Base-by-base conservation (phyloP, 495 filamentous ascomycete genomes). In the Patellaria atrata region DNA sequence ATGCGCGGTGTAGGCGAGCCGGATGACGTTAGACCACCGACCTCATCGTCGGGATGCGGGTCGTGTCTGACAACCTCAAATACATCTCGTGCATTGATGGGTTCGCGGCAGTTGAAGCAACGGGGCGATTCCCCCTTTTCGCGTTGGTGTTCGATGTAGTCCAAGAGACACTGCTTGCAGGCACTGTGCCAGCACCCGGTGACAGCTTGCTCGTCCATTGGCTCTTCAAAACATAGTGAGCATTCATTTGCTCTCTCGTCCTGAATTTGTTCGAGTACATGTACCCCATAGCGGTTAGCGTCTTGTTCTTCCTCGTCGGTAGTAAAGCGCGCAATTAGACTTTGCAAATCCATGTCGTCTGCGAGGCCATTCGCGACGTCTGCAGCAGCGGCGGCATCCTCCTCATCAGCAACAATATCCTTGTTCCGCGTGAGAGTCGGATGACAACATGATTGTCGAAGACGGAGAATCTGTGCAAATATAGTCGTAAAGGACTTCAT, bases 161-260 rank as follows among this genome's bases (percentile, higher is more conserved):
- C 74, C 3, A 82, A 57, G 16, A 93, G 64, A 47, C 89, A 97
- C 28, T 82, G 74, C 56, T 89, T 92, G 65, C 89, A 97, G 2
- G 89, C 86, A 15, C 79, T 83, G 55, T 97, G 89, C 81, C 87
- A 96, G 58, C 89, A 97, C 0, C 83, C 80, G 0, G 89, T 93
- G 1, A 97, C 87, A 1, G 82, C 77, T 38, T 91, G 86, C 27
- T 94, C 78, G 27, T 78, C 70, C 82, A 94, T 93, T 4, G 84
- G 84, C 52, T 94, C 89, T 51, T 94, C 85, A 5, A 79, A 69
- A 58, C 89, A 97, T 40, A 97, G 82, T 5, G 89, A 86, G 50
- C 89, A 97, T 57, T 97, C 89, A 33, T 79, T 78, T 27, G 75
- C 72, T 13, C 75, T 76, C 44, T 94, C 85, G 20, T 79, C 82